Evolutionary conservation across 2,329 filamentous ascomycete genomes (phyloP).

Genomic region (Nigrospora osmanthi): DNA sequence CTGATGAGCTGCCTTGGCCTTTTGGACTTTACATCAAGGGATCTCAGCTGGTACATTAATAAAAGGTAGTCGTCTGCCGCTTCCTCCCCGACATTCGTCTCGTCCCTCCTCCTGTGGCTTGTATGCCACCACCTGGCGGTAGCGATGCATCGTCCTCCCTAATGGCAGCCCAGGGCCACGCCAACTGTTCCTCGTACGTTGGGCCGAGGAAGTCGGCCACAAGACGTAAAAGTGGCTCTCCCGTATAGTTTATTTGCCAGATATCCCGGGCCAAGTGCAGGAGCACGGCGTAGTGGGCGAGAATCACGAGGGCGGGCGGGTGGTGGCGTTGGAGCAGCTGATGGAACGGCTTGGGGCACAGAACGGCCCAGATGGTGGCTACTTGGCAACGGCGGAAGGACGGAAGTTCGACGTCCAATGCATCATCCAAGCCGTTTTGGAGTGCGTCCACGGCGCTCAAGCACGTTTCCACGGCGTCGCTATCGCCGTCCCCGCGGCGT

Average conservation of each 20-base stretch:
- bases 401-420: background rate
- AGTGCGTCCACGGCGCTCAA: constrained; percentile 14
- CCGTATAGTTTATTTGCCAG: background rate
- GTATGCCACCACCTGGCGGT: no score
- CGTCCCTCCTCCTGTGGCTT: no score
- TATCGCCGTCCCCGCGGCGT: constrained; percentile 3
- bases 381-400: background rate
- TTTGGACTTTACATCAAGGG: no score
- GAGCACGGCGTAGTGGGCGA: background rate
- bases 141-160: background rate
- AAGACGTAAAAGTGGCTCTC: background rate
- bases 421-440: constrained; percentile 15
- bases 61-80: no score
- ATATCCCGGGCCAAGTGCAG: background rate
- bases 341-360: background rate
- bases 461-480: constrained; percentile 12
- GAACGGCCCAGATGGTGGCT: background rate
- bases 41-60: no score
- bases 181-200: background rate
- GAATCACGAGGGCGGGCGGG: background rate
- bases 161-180: background rate
- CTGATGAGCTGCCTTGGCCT: no score
- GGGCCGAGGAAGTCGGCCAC: background rate
- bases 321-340: background rate
- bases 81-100: no score